Base-by-base conservation (phyloP, 495 filamentous ascomycete species). In the Trichoderma gamsii region DNA sequence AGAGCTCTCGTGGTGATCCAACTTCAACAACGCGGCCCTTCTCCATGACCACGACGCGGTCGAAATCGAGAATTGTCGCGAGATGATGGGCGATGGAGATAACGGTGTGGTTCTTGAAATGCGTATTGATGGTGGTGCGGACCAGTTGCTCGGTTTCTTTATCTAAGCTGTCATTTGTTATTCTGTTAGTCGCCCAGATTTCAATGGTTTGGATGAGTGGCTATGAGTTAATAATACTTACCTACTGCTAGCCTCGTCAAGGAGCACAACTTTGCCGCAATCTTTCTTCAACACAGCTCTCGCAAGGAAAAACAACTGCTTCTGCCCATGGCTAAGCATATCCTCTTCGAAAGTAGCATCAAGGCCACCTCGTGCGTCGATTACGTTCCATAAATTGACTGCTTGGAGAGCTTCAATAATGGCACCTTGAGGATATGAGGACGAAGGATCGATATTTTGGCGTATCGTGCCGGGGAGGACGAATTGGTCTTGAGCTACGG, bases 271-370 rank as follows among this genome's bases (percentile, higher is more conserved):
- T 5, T 23, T 74, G 29, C 75, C 66, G 0, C 68, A 69, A 1
- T 35, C 27, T 44, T 64, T 68, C 23, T 81, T 75, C 44, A 90
- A 76, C 15, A 89, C 75, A 1, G 85, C 87, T 4, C 87, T 79
- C 2, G 85, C 86, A 18, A 90, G 79, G 71, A 85, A 84, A 69
- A 90, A 81, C 23, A 90, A 77, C 73, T 90, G 88, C 32, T 77
- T 78, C 71, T 90, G 87, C 1, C 88, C 88, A 52, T 83, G 80
- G 4, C 82, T 85, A 12, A 88, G 78, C 69, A 77, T 76, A 49
- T 80, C 72, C 23, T 63, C 67, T 29, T 44, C 65, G 9, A 49
- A 52, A 15, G 80, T 74, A 11, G 76, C 76, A 71, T 82, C 80
- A 0, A 87, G 73, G 4, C 76, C 78, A 0, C 80, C 83, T 46